Percentiles rank a stretch among this genome's conserved stretches.
These are phyloP conservation scores for Zoysia matrella DNA, from an alignment of 202 grass and related monocot genomes.

Conservation along the genomic window DNA sequence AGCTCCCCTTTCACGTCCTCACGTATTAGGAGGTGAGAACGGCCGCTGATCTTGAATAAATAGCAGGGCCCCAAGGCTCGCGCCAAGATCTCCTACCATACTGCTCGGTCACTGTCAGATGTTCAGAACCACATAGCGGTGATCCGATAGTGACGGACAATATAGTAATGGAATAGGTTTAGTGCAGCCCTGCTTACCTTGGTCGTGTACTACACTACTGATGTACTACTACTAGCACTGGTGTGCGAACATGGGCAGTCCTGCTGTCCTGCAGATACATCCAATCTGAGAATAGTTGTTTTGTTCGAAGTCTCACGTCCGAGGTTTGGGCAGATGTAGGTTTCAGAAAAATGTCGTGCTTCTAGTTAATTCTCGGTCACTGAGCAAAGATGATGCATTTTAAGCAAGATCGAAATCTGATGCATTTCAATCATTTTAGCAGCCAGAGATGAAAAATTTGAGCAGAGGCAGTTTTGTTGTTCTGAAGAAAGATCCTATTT, in stretches of 20 bases:
- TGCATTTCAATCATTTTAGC: neutral
- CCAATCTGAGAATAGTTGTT: neutral
- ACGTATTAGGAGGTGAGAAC: neutral
- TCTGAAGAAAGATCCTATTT: too few species aligned
- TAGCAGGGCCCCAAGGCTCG: too few species aligned
- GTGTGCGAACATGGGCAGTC: neutral
- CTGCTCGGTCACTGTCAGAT: too few species aligned
- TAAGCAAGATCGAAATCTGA: neutral
- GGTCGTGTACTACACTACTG: too few species aligned
- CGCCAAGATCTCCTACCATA: too few species aligned
- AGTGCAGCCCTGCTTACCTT: neutral
- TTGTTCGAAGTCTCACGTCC: neutral
- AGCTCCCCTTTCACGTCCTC: neutral
- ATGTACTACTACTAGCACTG: neutral
- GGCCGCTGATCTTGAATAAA: neutral
- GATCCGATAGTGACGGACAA: too few species aligned
- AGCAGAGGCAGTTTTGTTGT: too few species aligned
- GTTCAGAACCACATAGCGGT: too few species aligned
- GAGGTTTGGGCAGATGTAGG: neutral
- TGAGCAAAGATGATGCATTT: neutral
- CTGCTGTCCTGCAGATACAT: neutral
- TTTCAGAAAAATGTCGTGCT: neutral
- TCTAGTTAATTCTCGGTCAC: too few species aligned
- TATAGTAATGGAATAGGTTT: too few species aligned
- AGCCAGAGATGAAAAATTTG: neutral